These are phyloP conservation scores for Kodamaea ohmeri DNA, from an alignment of 1,139 yeast species.

Conservation along the genomic window DNA sequence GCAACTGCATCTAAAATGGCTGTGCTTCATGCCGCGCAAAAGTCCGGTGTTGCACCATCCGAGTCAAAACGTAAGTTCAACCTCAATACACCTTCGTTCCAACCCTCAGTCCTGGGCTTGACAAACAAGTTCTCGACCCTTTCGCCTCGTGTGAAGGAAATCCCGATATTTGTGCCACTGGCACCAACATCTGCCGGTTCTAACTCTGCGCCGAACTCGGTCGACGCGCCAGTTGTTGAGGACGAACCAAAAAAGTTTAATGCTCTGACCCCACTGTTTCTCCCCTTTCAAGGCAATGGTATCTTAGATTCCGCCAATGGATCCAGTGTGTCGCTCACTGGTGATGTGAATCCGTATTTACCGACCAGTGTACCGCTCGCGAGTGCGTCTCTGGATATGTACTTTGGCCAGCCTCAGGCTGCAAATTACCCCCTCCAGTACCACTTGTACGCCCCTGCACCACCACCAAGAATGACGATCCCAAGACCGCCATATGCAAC, in stretches of 20 bases:
- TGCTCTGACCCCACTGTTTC: constrained; percentile 32
- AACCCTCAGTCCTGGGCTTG: constrained; percentile 38
- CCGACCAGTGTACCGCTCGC: constrained; percentile 14
- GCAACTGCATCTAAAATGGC: constrained; percentile 10
- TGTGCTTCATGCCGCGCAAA: constrained; percentile 10
- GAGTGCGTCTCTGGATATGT: constrained; percentile 17
- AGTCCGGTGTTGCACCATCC: constrained; percentile 8
- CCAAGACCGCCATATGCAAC: constrained; percentile 70
- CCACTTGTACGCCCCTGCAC: constrained; percentile 86
- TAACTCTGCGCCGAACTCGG: background rate
- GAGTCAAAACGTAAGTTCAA: constrained; percentile 49
- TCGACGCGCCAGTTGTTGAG: background rate
- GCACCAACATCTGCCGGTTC: constrained; percentile 10
- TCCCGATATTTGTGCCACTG: constrained; percentile 57
- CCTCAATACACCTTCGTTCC: constrained; percentile 65
- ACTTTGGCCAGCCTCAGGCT: constrained; percentile 20
- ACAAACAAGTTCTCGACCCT: constrained; percentile 44
- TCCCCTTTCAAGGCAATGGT: constrained; percentile 16
- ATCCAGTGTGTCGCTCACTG: constrained; percentile 8
- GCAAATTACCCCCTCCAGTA: constrained; percentile 67
- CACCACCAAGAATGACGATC: constrained; percentile 67
- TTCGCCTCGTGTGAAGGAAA: constrained; percentile 55
- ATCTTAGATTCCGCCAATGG: constrained; percentile 7
- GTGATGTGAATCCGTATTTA: constrained; percentile 22
- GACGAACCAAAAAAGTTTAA: constrained; percentile 21